phyloP scores from a whole-genome alignment of 2,329 filamentous ascomycete genomes.

The Sphaerulina musiva region DNA sequence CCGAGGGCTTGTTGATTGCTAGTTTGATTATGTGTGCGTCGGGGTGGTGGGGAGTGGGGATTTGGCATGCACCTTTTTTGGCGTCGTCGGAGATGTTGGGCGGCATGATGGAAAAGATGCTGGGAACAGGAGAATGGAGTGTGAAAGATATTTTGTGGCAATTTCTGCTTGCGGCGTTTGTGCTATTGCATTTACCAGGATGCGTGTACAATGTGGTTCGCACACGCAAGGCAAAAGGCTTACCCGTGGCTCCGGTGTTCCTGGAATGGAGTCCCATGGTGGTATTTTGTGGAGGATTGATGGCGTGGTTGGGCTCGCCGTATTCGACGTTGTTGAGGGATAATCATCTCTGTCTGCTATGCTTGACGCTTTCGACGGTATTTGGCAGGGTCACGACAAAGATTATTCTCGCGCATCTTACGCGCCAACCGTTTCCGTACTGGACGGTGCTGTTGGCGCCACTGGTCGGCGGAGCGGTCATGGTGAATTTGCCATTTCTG shows the following conservation, averaged over 20 bases:
- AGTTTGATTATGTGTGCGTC: conserved; percentile 79
- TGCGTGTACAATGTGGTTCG: conserved; percentile 80
- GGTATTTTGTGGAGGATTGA: conserved; percentile 67
- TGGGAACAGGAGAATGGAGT: conserved; percentile 42
- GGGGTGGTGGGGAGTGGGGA: conserved; percentile 77
- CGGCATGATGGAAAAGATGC: no score
- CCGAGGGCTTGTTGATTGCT: conserved; percentile 86
- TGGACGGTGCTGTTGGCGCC: conserved; percentile 90
- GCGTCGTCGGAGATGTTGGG: no score
- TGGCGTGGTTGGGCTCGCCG: conserved; percentile 83
- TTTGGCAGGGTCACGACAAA: conserved; percentile 98
- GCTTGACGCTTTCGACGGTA: conserved; percentile 89
- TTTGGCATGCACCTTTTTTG: conserved; percentile 62
- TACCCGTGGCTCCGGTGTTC: conserved; percentile 76
- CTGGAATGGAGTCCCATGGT: conserved; percentile 90
- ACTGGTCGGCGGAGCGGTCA: conserved; percentile 73
- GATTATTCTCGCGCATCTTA: conserved; percentile 94
- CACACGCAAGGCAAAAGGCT: conserved; percentile 63
- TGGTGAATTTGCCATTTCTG: conserved; percentile 74
- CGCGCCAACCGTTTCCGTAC: conserved; percentile 88
- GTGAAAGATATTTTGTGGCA: conserved; percentile 84
- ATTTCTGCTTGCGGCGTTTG: conserved; percentile 42
- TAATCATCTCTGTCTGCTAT: conserved; percentile 88
- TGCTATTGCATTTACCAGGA: conserved; percentile 67
- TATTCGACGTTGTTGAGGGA: conserved; percentile 73